Evolutionary conservation across 2,329 filamentous ascomycete species (phyloP).

Genomic region (Pseudogymnoascus sp.): DNA sequence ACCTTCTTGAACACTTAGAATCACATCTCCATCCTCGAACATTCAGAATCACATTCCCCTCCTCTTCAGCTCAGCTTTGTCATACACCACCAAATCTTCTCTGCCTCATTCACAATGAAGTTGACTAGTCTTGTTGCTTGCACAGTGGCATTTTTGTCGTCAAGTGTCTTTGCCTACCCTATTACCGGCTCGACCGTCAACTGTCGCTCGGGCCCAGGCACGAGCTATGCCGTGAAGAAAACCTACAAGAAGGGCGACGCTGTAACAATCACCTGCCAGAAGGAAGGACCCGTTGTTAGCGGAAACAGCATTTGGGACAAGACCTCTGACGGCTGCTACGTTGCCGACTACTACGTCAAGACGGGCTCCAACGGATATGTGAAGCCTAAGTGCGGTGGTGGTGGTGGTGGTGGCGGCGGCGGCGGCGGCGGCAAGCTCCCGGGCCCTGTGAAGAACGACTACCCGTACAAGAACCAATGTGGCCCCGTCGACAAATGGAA

Average conservation of each 20-base stretch:
- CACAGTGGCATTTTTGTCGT: neutral
- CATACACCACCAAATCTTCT: neutral
- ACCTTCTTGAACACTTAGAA: neutral
- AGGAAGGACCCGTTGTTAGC: slow-evolving; percentile 9
- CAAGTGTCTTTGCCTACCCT: neutral
- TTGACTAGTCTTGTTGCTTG: neutral
- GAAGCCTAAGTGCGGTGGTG: neutral
- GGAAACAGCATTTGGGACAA: slow-evolving; percentile 22
- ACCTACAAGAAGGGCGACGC: slow-evolving; percentile 8
- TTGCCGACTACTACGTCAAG: slow-evolving; percentile 24
- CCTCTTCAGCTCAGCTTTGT: neutral
- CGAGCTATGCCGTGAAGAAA: slow-evolving; percentile 15
- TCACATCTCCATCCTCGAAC: neutral
- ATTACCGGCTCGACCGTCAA: slow-evolving; percentile 10
- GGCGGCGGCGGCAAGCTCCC: neutral
- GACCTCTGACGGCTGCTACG: slow-evolving; percentile 23
- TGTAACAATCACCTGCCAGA: slow-evolving; percentile 10
- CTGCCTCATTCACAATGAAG: neutral
- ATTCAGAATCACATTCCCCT: neutral
- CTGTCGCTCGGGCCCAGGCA: slow-evolving; percentile 21
- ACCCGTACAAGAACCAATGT: neutral
- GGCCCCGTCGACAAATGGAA: slow-evolving; percentile 5
- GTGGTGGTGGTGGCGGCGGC: neutral
- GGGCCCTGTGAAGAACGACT: neutral
- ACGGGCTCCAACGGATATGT: slow-evolving; percentile 14